phyloP scores from a whole-genome alignment of 192 early-diverging fungal genomes.

The Oehlia diaphana region DNA sequence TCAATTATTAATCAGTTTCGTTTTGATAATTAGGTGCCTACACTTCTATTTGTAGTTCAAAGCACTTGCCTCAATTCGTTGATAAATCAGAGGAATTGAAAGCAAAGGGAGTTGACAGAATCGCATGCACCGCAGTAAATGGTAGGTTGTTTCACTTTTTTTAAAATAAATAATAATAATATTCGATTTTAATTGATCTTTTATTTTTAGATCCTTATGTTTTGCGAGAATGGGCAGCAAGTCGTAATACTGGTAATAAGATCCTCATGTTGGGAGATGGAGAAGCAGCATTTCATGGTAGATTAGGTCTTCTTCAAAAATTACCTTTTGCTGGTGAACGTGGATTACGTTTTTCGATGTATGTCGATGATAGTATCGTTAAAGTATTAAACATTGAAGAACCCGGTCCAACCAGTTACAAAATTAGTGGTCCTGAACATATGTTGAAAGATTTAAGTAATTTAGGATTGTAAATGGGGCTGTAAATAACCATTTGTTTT shows the following conservation, averaged over 20 bases:
- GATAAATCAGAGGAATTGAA: conserved; percentile 9
- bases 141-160: neutral
- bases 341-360: conserved; percentile 27
- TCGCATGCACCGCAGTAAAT: conserved; percentile 29
- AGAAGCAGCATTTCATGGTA: conserved; percentile 4
- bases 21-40: conserved; percentile 23
- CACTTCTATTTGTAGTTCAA: conserved; percentile 28
- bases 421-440: conserved; percentile 1
- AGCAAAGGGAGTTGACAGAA: conserved; percentile 19
- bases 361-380: conserved; percentile 24
- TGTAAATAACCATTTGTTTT: no score
- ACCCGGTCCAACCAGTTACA: conserved; percentile 23
- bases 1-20: no score
- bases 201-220: conserved; percentile 30
- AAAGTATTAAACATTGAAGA: conserved; percentile 32
- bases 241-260: neutral
- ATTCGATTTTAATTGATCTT: neutral
- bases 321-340: conserved; percentile 25
- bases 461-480: neutral
- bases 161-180: neutral
- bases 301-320: conserved; percentile 13
- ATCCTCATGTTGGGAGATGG: conserved; percentile 30
- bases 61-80: conserved; percentile 29
- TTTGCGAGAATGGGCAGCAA: conserved; percentile 23
- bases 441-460: conserved; percentile 24